Conservation (phyloP, 192 early-diverging fungal genomes). For the Paraglomus occultum region DNA sequence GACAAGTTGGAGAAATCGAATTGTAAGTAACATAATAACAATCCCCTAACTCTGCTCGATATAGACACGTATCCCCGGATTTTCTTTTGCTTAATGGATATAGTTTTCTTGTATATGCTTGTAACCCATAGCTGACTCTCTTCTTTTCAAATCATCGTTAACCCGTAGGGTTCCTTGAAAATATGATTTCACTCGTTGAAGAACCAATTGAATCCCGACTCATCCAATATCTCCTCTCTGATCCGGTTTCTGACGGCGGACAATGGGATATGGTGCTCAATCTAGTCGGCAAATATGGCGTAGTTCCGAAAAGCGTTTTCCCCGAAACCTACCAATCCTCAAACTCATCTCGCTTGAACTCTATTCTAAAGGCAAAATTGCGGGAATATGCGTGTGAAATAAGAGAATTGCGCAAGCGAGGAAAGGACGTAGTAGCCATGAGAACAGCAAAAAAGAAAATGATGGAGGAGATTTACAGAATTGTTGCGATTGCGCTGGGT, state of each 20-base stretch:
- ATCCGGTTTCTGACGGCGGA: constrained; percentile 70
- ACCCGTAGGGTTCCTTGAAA: constrained; percentile 63
- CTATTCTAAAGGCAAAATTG: constrained; percentile 59
- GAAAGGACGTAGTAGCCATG: constrained; percentile 42
- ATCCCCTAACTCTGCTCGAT: too few relatives aligned
- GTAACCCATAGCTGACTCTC: not conserved
- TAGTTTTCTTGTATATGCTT: not conserved
- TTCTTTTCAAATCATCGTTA: not conserved
- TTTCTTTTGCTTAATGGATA: too few relatives aligned
- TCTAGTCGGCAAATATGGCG: constrained; percentile 71
- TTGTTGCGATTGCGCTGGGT: constrained; percentile 69
- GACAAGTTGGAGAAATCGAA: constrained; percentile 84
- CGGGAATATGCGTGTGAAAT: constrained; percentile 65
- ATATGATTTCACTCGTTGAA: constrained; percentile 64
- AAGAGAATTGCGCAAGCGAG: constrained; percentile 46
- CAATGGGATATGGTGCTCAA: constrained; percentile 82
- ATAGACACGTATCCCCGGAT: too few relatives aligned
- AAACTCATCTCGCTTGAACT: constrained; percentile 56
- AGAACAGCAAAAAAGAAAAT: constrained; percentile 55
- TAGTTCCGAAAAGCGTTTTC: constrained; percentile 64
- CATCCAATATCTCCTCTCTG: constrained; percentile 65
- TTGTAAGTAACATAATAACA: constrained; percentile 39
- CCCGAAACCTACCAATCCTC: constrained; percentile 68
- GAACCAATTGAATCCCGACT: constrained; percentile 62
- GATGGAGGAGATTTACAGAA: constrained; percentile 66